These are phyloP conservation scores for Colletotrichum gloeosporioides DNA, from an alignment of 2,329 filamentous ascomycete genomes.

Conservation along the genomic window DNA sequence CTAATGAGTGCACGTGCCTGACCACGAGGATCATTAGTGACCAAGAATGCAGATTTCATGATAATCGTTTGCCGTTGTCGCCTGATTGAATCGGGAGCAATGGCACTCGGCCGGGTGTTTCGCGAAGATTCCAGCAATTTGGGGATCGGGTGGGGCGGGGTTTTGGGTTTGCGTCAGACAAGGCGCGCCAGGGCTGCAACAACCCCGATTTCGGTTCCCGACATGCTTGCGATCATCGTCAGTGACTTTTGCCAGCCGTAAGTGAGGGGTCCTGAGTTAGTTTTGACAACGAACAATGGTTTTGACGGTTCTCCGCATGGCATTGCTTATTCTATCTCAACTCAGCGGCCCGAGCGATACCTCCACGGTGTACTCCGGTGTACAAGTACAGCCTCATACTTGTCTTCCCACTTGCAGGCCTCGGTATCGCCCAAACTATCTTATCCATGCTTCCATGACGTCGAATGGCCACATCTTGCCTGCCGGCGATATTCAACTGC, in stretches of 20 bases:
- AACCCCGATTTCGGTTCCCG: neutral
- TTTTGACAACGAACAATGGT: neutral
- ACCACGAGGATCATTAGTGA: neutral
- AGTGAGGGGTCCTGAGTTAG: conserved; percentile 10
- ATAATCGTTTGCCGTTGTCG: neutral
- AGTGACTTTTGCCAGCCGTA: neutral
- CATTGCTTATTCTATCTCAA: neutral
- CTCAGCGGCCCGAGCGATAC: neutral
- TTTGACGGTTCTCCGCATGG: neutral
- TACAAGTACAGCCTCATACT: neutral
- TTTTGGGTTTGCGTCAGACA: neutral
- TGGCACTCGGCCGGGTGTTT: neutral
- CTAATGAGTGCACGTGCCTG: neutral
- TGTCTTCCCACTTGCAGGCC: neutral
- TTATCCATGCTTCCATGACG: neutral
- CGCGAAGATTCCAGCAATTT: conserved; percentile 11
- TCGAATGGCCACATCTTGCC: neutral
- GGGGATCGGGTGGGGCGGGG: neutral
- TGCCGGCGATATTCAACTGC: neutral
- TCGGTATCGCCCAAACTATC: neutral
- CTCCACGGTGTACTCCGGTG: neutral
- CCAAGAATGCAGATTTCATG: neutral
- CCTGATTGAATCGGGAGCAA: neutral
- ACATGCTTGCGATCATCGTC: neutral
- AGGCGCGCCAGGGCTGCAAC: neutral